Base-by-base conservation (phyloP, 2,329 filamentous ascomycete genomes). In the Cadophora sp. region DNA sequence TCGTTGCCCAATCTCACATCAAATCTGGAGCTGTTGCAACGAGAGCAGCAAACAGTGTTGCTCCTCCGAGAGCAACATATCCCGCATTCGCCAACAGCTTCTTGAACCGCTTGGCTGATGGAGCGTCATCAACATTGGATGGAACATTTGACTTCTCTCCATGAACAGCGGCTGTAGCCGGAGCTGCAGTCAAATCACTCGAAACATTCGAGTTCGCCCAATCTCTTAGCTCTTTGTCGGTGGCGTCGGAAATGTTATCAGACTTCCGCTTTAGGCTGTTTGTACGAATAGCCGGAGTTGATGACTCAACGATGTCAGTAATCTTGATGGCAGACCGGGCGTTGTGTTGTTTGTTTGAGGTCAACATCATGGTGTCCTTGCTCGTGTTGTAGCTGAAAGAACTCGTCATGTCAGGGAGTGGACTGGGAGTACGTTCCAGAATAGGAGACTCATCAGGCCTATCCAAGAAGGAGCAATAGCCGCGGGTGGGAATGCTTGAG, bases 21-120 rank as follows among this genome's bases (percentile, higher is more conserved):
- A 77, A 77, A 31, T 80, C 76, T 9, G 78, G 78, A 60, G 80
- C 79, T 51, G 79, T 80, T 58, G 78, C 78, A 62, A 80, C 79
- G 62, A 81, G 71, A 53, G 76, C 72, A 14, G 77, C 77, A 69
- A 81, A 80, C 31, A 81, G 72, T 26, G 77, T 77, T 43, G 71
- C 76, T 37, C 79, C 79, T 64, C 79, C 79, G 34, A 80, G 71
- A 59, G 79, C 77, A 64, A 75, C 75, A 62, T 75, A 78, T 24
- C 73, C 74, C 24, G 73, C 70, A 58, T 71, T 74, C 62, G 76
- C 75, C 12, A 73, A 60, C 27, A 76, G 51, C 22, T 72, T 74
- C 66, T 73, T 75, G 29, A 77, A 55, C 64, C 71, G 73, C 75
- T 79, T 79, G 14, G 66, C 53, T 62, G 76, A 66, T 68, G 75